phyloP scores from a whole-genome alignment of 228 moss, liverwort and hornwort species.

The Sphagnum fallax region DNA sequence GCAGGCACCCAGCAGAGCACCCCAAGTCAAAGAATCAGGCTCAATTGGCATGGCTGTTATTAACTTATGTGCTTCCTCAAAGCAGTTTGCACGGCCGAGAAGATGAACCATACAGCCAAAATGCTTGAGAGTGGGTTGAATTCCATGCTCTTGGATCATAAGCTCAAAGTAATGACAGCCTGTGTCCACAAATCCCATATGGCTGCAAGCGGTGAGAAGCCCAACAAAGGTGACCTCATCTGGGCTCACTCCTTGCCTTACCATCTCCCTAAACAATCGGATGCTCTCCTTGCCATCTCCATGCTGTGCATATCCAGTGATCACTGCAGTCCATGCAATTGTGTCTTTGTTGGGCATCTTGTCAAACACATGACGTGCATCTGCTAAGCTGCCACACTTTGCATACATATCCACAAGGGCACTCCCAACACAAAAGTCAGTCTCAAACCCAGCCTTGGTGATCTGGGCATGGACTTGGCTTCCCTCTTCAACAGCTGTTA shows the following conservation, averaged over 20 bases:
- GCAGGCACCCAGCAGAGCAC: constrained; percentile 35
- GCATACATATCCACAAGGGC: constrained; percentile 5
- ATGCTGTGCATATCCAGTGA: no score
- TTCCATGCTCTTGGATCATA: no score
- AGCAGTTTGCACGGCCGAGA: constrained; percentile 1
- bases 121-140: neutral
- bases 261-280: no score
- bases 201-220: no score
- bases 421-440: neutral
- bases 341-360: no score
- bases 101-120: constrained; percentile 5
- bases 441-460: neutral
- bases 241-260: no score
- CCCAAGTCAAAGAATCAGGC: no score
- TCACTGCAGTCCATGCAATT: no score
- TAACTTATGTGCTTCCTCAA: constrained; percentile 1
- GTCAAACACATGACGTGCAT: neutral
- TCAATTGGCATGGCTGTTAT: neutral
- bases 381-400: constrained; percentile 1
- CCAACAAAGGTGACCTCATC: no score
- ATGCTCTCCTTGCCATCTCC: no score
- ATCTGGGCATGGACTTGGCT: neutral
- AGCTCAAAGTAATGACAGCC: no score
- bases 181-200: no score
- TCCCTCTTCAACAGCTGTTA: neutral